Base-by-base conservation (phyloP, 2,329 filamentous ascomycete genomes). In the Aphanoascus verrucosus region DNA sequence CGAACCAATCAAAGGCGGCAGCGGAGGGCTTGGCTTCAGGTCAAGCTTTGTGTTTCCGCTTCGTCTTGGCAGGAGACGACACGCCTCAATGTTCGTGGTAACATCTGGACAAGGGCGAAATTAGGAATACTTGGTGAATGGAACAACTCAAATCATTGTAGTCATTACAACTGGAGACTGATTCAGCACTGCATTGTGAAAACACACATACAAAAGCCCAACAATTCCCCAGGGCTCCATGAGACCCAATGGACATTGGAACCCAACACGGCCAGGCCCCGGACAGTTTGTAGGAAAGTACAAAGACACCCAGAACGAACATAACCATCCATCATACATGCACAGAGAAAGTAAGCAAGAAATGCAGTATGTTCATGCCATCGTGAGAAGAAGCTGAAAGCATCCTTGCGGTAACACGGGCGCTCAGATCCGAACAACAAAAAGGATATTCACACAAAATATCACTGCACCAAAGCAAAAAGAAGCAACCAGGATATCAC, bases 341-440 rank as follows among this genome's bases (percentile, higher is more conserved):
- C n/a, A 19, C 14, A 17, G 34, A 38, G 1, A 37, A 48, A 5
- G 17, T 12, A 14, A n/a, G 19, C 19, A 42, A 42, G 1, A 42
- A 32, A 14, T 42, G 43, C 20, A 12, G n/a, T 50, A 50, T 50
- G 48, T 50, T 50, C 48, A 35, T 50, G 37, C 20, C 48, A 50
- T 50, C 48, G 17, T 50, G 38, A 43, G 12, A 32, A n/a, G 5
- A 41, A 11, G n/a, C 11, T 6, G 34, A 15, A 12, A 32, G 15
- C 32, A 34, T 20, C 15, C n/a, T 32, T 50, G 48, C 47, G 40
- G 15, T 35, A 19, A 34, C 45, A 41, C 15, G 32, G 46, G 31
- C 44, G 49, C 28, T 42, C 32, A 20, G 28, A 40, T n/a, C 46
- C 17, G 32, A 49, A 49, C 4, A 52, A 34, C n/a, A 23, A 41